Evolutionary conservation across 352 stramenopile species (phyloP), one percentile per base, ranked within the genome.

Genomic region (Phytophthora sp.): DNA sequence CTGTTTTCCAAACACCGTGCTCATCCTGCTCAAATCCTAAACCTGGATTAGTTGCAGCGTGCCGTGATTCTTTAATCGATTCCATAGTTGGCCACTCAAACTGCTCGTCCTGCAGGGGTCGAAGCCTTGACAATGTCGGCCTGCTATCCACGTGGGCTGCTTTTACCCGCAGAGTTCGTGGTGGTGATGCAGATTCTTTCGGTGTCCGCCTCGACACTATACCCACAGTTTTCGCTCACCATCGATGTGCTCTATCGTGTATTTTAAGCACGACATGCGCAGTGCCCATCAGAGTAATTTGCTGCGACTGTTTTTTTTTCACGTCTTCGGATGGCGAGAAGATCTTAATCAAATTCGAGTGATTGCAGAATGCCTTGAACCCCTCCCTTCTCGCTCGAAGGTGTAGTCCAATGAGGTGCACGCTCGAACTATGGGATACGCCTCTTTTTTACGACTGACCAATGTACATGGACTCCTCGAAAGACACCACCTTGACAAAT

Each of bases 401-500:
- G 36, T 52, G n/a, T 41, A 55, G 46, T 42, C 46, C 13, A 55
- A 8, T 29, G 18, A 30, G 5, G 29, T 29, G 9, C 55, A 67
- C 4, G 62, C 63, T 18, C 13, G 36, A 8, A 66, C 47, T 2
- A 69, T 38, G 7, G 42, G 4, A 36, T 52, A 52, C 4, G 44
- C 44, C 16, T 35, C 44, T 24, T 52, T 52, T 63, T 53, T 12
- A 76, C 64, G 1, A 76, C 36, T 12, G 26, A 59, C 62, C 56
- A 76, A 20, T 63, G 47, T 15, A 49, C 0, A 15, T 71, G 47
- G 2, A 30, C 23, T 38, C 41, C 54, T n/a, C 33, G 41, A 16
- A 69, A 71, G 9, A 57, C 26, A 4, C 61, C 60, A 16, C 55
- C 58, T 18, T 65, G 27, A 16, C 41, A 76, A 5, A 47, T 55